phyloP scores from a whole-genome alignment of 768 basidiomycete species.

The Ramaria rubella region DNA sequence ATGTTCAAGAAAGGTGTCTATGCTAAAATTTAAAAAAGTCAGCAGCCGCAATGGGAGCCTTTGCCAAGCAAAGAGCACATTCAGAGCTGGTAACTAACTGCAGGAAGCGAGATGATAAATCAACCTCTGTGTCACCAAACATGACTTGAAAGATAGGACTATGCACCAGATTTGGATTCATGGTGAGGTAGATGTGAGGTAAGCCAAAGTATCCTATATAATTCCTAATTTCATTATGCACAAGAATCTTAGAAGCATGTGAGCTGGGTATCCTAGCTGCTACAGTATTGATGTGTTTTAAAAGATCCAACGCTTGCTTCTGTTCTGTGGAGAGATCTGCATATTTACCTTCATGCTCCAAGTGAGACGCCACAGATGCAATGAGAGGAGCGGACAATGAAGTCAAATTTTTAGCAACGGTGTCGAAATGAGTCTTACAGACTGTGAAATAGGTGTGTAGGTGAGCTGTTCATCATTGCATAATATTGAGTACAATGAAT shows the following conservation, averaged over 20 bases:
- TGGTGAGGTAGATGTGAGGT: conserved; percentile 24
- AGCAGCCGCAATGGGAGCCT: conserved; percentile 31
- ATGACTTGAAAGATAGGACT: conserved; percentile 28
- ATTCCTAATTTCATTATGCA: conserved; percentile 19
- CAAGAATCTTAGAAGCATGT: conserved; percentile 20
- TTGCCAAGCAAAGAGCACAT: conserved; percentile 21
- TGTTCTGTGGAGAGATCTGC: conserved; percentile 15
- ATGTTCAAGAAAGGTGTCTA: conserved; percentile 21
- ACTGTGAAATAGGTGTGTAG: conserved; percentile 12
- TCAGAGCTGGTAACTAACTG: conserved; percentile 9
- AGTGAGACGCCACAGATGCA: background rate
- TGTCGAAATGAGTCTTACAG: conserved; percentile 4
- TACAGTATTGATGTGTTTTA: conserved; percentile 27
- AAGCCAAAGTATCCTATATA: conserved; percentile 28
- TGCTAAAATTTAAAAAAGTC: conserved; percentile 28
- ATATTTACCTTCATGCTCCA: conserved; percentile 11
- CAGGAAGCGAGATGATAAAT: conserved; percentile 16
- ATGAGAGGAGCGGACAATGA: conserved; percentile 5
- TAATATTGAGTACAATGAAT: conserved; percentile 10
- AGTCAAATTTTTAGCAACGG: conserved; percentile 9
- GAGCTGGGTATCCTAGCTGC: conserved; percentile 28
- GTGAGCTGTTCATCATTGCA: conserved; percentile 7
- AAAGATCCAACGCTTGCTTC: conserved; percentile 16
- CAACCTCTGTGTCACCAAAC: conserved; percentile 16
- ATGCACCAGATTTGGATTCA: conserved; percentile 12